Conservation (phyloP, 441 rosid genomes). For the Gossypium aridum region DNA sequence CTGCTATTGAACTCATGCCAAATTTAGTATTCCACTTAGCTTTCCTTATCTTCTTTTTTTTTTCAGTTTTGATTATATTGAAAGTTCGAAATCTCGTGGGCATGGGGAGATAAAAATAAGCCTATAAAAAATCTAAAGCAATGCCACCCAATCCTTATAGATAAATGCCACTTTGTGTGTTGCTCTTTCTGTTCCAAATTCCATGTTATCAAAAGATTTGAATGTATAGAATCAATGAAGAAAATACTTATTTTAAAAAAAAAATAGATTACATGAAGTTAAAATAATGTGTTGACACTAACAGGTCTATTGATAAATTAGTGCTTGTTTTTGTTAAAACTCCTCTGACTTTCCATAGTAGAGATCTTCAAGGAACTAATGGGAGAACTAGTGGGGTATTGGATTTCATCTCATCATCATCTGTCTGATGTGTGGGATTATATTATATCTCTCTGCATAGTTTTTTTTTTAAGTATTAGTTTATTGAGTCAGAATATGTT, state of each 20-base stretch:
- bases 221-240: not conserved
- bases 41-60: not conserved
- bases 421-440: constrained; percentile 1
- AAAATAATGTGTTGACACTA: too few relatives aligned
- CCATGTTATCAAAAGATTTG: not conserved
- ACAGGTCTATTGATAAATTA: not conserved
- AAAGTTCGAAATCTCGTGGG: not conserved
- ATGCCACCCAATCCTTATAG: not conserved
- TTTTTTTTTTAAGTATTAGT: not conserved
- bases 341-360: not conserved
- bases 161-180: not conserved
- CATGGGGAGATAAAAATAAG: not conserved
- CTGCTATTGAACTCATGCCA: constrained; percentile 1
- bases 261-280: too few relatives aligned
- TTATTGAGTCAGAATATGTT: constrained; percentile 1
- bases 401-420: constrained; percentile 5
- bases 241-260: not conserved
- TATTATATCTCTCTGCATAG: not conserved
- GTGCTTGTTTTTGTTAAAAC: not conserved
- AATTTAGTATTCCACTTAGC: not conserved
- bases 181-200: not conserved
- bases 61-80: not conserved
- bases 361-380: not conserved
- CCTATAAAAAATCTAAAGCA: not conserved
- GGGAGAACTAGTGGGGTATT: not conserved